Evolutionary conservation across 139 green algal species (phyloP), one percentile per base, ranked within the genome.

Genomic region (Microglena sp.): DNA sequence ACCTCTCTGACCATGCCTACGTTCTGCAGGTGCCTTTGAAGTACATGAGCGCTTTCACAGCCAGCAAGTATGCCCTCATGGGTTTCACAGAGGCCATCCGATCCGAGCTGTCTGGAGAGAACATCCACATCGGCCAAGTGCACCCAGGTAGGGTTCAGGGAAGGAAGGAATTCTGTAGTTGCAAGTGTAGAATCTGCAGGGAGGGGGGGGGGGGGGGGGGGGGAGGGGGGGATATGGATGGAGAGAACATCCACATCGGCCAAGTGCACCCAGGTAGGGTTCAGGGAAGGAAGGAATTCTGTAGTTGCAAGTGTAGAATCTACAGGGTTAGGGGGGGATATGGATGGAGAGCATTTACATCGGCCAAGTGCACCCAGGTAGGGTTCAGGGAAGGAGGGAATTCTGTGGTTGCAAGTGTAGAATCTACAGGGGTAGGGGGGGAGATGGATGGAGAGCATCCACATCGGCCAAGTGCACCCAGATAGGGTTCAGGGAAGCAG

Each of bases 181-280:
- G 55, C 27, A 44, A 7, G 55, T 30, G 5, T 11, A 62, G 24
- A 15, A 36, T 5, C 27, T 35, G 26, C n/a, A n/a, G n/a, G n/a
- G n/a, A n/a, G n/a, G n/a, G n/a, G n/a, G n/a, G n/a, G n/a, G n/a
- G n/a, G n/a, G n/a, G n/a, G n/a, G n/a, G n/a, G n/a, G n/a, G n/a
- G n/a, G n/a, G n/a, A n/a, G n/a, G n/a, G n/a, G n/a, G n/a, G n/a
- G 77, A 84, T 67, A 33, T 84, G 45, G 67, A 61, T 30, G 28
- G 50, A 18, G 15, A 59, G 33, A 57, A 68, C 31, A 61, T 84
- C 29, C 77, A 84, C 44, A 65, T 74, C 11, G 72, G 59, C 22
- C 67, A 79, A 43, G 67, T 77, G 35, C 30, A 73, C 46, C n/a
- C n/a, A n/a, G n/a, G n/a, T n/a, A n/a, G n/a, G n/a, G n/a, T n/a